phyloP scores from a whole-genome alignment of 1,284 basidiomycete species.

The Trichosporon ovoides region DNA sequence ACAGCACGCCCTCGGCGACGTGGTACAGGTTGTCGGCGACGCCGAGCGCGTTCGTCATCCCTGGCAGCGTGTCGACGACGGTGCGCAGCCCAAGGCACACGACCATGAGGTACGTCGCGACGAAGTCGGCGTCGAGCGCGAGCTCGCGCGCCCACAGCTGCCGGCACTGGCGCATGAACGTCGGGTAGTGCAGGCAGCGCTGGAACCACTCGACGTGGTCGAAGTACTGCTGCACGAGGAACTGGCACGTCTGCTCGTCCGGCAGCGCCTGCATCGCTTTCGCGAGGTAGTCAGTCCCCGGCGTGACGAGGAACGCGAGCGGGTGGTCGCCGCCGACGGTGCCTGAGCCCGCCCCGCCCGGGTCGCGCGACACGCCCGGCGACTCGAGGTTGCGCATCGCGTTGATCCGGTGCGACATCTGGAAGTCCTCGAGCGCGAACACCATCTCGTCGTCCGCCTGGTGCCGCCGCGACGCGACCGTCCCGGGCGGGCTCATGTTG shows the following conservation, averaged over 20 bases:
- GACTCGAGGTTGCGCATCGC: constrained; percentile 19
- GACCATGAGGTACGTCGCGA: constrained; percentile 21
- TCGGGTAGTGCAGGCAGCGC: constrained; percentile 20
- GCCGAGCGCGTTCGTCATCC: constrained; percentile 9
- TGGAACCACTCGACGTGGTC: constrained; percentile 24
- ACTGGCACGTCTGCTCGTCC: constrained; percentile 13
- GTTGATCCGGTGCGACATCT: constrained; percentile 21
- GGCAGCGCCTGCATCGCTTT: constrained; percentile 17
- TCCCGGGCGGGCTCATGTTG: neutral
- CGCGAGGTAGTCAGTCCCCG: constrained; percentile 16
- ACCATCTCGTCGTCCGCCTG: constrained; percentile 23
- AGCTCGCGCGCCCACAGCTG: constrained; percentile 11
- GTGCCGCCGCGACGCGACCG: constrained; percentile 13
- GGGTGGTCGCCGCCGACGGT: constrained; percentile 9
- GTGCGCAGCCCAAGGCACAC: constrained; percentile 16
- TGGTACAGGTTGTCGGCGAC: constrained; percentile 18
- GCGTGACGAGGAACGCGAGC: constrained; percentile 15
- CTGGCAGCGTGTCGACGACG: constrained; percentile 8
- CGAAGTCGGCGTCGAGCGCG: constrained; percentile 14
- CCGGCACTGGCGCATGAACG: constrained; percentile 18
- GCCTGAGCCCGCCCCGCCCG: neutral
- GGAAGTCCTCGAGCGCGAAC: constrained; percentile 23
- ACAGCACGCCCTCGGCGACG: constrained; percentile 20
- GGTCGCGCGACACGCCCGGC: constrained; percentile 1
- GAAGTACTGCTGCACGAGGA: constrained; percentile 21